Percentiles rank a stretch among this genome's conserved stretches.
These are phyloP conservation scores for Turritis glabra DNA, from an alignment of 345 rosid genomes.

Conservation along the genomic window DNA sequence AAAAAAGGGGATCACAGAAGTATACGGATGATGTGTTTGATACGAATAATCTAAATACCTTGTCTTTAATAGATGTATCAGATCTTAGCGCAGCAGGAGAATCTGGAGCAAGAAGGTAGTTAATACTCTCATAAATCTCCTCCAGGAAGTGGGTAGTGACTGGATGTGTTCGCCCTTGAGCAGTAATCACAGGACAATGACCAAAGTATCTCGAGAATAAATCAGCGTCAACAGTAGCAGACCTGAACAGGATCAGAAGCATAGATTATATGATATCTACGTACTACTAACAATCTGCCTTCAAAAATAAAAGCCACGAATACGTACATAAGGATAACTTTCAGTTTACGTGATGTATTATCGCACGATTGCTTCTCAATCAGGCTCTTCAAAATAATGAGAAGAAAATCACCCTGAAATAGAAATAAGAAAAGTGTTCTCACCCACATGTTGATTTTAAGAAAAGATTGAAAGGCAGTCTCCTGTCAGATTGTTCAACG, in stretches of 20 bases:
- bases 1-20: constrained; percentile 12
- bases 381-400: constrained; percentile 84
- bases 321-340: constrained; percentile 87
- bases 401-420: constrained; percentile 87
- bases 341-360: constrained; percentile 50
- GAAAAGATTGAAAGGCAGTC: not conserved
- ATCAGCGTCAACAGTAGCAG: constrained; percentile 92
- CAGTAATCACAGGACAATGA: constrained; percentile 84
- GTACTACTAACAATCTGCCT: constrained; percentile 5
- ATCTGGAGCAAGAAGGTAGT: constrained; percentile 76
- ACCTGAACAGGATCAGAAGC: constrained; percentile 51
- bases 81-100: constrained; percentile 72
- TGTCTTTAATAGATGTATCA: constrained; percentile 49
- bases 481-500: constrained; percentile 1
- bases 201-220: constrained; percentile 84
- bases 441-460: not conserved
- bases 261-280: constrained; percentile 10
- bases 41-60: constrained; percentile 41
- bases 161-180: constrained; percentile 88
- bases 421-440: constrained; percentile 1
- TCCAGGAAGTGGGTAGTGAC: constrained; percentile 79
- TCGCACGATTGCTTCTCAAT: constrained; percentile 72
- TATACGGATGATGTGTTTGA: not conserved
- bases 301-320: constrained; percentile 11
- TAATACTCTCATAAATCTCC: constrained; percentile 73